These are phyloP conservation scores for Coffea canephora DNA, from an alignment of 257 asterid species.

Conservation along the genomic window DNA sequence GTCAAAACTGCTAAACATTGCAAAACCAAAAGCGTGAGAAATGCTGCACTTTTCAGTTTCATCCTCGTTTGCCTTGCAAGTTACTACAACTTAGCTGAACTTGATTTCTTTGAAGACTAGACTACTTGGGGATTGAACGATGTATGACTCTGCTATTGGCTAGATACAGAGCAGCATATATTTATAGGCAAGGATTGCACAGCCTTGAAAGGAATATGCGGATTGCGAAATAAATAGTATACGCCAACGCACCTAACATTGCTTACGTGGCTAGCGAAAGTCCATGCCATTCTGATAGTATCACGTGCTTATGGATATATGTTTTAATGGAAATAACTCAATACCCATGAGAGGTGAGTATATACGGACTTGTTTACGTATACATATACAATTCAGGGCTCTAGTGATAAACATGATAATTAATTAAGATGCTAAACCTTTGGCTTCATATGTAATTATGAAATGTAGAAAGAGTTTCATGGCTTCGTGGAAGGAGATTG, in stretches of 20 bases:
- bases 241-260: background rate
- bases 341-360: background rate
- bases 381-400: background rate
- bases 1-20: slow-evolving; percentile 22
- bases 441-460: background rate
- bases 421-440: background rate
- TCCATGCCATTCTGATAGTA: background rate
- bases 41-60: slow-evolving; percentile 13
- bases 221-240: background rate
- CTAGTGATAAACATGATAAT: background rate
- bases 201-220: slow-evolving; percentile 6
- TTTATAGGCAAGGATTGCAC: slow-evolving; percentile 8
- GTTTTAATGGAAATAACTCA: background rate
- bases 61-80: slow-evolving; percentile 7
- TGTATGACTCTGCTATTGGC: background rate
- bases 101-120: slow-evolving; percentile 1
- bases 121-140: background rate
- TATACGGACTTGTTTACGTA: background rate
- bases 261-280: background rate
- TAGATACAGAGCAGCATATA: background rate
- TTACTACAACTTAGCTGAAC: background rate
- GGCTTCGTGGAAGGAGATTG: background rate
- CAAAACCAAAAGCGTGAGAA: slow-evolving; percentile 20
- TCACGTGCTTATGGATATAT: background rate
- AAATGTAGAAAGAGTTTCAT: background rate